These are phyloP conservation scores for Epichloe hybrida DNA, from an alignment of 2,329 filamentous ascomycete species.

Conservation along the genomic window DNA sequence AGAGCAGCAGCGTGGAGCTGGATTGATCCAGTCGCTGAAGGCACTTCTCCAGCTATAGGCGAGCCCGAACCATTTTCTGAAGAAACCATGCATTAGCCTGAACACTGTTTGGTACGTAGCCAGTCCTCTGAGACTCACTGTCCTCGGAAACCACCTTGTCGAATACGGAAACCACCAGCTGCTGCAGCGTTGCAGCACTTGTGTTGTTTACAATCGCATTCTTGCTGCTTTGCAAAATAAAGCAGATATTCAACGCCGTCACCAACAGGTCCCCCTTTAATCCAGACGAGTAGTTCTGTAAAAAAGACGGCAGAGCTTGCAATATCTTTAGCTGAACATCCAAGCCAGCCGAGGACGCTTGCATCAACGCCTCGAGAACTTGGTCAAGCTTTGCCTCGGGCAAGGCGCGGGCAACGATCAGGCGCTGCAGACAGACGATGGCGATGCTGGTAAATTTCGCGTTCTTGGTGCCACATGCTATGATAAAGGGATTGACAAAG, in stretches of 20 bases:
- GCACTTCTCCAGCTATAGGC: constrained; percentile 51
- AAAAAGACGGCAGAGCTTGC: constrained; percentile 67
- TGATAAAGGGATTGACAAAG: constrained; percentile 87
- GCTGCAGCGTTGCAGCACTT: constrained; percentile 89
- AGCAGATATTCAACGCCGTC: constrained; percentile 78
- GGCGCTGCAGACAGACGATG: constrained; percentile 74
- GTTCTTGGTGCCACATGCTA: constrained; percentile 84
- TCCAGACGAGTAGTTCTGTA: constrained; percentile 80
- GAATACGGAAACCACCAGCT: constrained; percentile 83
- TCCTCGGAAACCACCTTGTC: constrained; percentile 82
- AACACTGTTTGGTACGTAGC: neutral
- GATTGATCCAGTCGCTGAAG: constrained; percentile 49
- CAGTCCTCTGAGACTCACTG: constrained; percentile 28
- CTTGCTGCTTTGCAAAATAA: constrained; percentile 80
- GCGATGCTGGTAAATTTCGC: constrained; percentile 79
- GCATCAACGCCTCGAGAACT: constrained; percentile 74
- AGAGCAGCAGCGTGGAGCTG: constrained; percentile 62
- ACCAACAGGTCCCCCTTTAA: constrained; percentile 71
- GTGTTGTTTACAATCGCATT: constrained; percentile 91
- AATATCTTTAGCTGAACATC: constrained; percentile 95
- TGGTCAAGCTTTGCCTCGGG: constrained; percentile 70
- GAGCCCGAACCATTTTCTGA: constrained; percentile 34
- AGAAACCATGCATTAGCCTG: neutral
- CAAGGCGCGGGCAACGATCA: constrained; percentile 71
- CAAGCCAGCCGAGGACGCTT: constrained; percentile 65